Percentiles rank a stretch among this genome's conserved stretches.
Conservation (phyloP, 768 basidiomycete species). For the Tricholoma furcatifolium region DNA sequence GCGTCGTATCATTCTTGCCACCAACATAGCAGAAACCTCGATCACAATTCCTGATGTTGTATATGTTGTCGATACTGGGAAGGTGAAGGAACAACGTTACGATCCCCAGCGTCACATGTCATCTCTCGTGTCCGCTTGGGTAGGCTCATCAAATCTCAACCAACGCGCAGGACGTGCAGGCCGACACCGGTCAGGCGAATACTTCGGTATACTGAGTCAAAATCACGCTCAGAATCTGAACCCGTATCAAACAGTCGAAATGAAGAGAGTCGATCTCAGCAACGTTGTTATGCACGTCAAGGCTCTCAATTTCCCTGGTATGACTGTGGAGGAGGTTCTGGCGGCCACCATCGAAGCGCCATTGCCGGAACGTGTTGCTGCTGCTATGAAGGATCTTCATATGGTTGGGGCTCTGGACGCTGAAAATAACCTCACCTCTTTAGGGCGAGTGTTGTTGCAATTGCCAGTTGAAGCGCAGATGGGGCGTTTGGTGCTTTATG, state of each 20-base stretch:
- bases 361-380: constrained; percentile 66
- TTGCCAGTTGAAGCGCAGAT: constrained; percentile 89
- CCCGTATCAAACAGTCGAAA: constrained; percentile 89
- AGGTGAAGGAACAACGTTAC: constrained; percentile 86
- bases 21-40: constrained; percentile 95
- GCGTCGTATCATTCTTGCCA: constrained; percentile 87
- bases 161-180: constrained; percentile 93
- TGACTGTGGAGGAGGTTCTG: constrained; percentile 86
- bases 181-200: constrained; percentile 86
- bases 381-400: constrained; percentile 76
- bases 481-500: constrained; percentile 86
- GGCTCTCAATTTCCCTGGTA: constrained; percentile 83
- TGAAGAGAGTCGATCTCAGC: constrained; percentile 87
- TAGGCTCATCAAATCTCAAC: constrained; percentile 85
- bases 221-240: constrained; percentile 58
- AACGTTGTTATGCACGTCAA: constrained; percentile 98
- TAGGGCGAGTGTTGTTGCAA: constrained; percentile 86
- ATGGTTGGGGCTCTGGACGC: constrained; percentile 87
- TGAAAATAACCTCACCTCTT: constrained; percentile 74
- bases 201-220: constrained; percentile 79
- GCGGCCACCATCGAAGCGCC: constrained; percentile 87
- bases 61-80: constrained; percentile 88
- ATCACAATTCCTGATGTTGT: constrained; percentile 95
- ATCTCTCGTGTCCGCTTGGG: constrained; percentile 87
- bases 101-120: constrained; percentile 89